Base-by-base conservation (phyloP, 768 basidiomycete genomes). In the Leccinum ochraceum region DNA sequence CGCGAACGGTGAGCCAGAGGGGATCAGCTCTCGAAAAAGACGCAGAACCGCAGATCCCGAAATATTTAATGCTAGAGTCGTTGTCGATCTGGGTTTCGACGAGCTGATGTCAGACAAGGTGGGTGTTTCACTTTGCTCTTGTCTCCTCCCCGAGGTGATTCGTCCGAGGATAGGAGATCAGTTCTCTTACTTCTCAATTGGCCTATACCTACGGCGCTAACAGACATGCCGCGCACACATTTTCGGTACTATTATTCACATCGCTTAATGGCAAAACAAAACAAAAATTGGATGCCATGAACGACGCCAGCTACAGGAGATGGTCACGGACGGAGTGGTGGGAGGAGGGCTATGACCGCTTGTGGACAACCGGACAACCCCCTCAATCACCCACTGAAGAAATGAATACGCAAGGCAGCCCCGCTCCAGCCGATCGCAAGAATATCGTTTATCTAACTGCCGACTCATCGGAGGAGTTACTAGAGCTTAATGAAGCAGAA, bases 51-150 rank as follows among this genome's bases (percentile, higher is more conserved):
- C 83, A 78, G 79, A 78, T 74, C 70, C 67, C 50, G 60, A 70
- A 32, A 55, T 60, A 61, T 87, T 85, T 64, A 80, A 83, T 6
- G 92, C 89, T 22, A 82, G 80, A 60, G 81, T 94, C 3, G 84
- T 93, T 36, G 74, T 98, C 20, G 97, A 99, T 77, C 80, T 98
- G 17, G 93, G 88, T 9, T 98, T 97, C 72, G 95, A 98, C 71
- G 85, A 95, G 49, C 79, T 87, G 76, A 98, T 98, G 96, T 86
- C 79, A 59, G 94, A 96, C 63, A 93, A 95, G 79, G 95, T 95
- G 74, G 74, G 87, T 74, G 53, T 60, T 53, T 66, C 64, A 53
- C 51, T 62, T 61, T 55, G 28, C n/a, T 39, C 60, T 59, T 59
- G 63, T 56, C 54, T 59, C 42, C 34, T 56, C 53, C 60, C 49